phyloP scores from a whole-genome alignment of 768 basidiomycete genomes.

The Serendipita indica region DNA sequence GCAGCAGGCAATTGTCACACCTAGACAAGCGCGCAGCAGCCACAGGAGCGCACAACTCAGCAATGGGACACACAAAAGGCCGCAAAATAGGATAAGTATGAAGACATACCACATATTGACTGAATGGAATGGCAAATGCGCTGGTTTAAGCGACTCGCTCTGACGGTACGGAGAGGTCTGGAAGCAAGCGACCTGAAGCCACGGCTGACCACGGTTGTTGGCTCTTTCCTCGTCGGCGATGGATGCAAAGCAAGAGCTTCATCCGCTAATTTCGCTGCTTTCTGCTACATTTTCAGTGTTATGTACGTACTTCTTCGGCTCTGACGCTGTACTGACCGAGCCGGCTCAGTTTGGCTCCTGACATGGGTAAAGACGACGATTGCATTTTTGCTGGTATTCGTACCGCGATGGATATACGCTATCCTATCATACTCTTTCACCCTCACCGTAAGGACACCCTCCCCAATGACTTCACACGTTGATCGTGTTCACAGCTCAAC shows the following conservation, averaged over 20 bases:
- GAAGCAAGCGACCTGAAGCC: not conserved
- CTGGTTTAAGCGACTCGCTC: not conserved
- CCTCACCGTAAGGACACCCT: conserved; percentile 43
- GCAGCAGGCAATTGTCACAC: conserved; percentile 68
- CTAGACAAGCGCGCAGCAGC: conserved; percentile 22
- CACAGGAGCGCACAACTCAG: not conserved
- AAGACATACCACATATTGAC: not conserved
- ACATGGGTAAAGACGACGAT: conserved; percentile 64
- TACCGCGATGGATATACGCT: conserved; percentile 65
- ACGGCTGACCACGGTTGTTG: not conserved
- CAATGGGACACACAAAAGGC: not conserved
- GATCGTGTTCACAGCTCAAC: conserved; percentile 44
- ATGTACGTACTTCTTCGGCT: conserved; percentile 32
- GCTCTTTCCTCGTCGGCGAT: not conserved
- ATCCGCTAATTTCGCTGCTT: conserved; percentile 60
- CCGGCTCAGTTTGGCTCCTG: conserved; percentile 53
- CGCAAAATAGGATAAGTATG: not conserved
- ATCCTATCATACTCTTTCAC: conserved; percentile 81
- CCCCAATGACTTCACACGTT: not conserved
- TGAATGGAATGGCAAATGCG: not conserved
- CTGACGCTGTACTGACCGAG: conserved; percentile 13
- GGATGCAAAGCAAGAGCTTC: conserved; percentile 26
- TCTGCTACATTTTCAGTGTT: conserved; percentile 79
- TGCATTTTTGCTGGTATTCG: conserved; percentile 65
- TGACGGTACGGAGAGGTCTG: not conserved